Evolutionary conservation across 163 green algal genomes (phyloP).

Genomic region (Botryococcus braunii): DNA sequence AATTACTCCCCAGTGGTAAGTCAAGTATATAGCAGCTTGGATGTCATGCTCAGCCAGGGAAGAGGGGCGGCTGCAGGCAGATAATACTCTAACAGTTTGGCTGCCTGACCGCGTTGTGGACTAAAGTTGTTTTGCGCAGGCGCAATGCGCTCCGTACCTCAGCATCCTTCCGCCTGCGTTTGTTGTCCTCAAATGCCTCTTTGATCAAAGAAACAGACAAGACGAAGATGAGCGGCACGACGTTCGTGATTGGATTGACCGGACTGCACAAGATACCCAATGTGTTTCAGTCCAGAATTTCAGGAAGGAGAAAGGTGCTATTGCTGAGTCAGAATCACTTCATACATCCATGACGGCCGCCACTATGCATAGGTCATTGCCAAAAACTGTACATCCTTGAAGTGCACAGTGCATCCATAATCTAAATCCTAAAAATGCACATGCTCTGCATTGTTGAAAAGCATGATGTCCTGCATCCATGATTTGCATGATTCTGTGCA

Average conservation of each 20-base stretch:
- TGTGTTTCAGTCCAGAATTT: neutral
- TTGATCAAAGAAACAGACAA: constrained; percentile 65
- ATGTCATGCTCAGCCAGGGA: neutral
- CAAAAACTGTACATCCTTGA: too few relatives aligned
- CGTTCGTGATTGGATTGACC: constrained; percentile 59
- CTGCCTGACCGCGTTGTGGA: neutral
- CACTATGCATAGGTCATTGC: too few relatives aligned
- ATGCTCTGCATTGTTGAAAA: too few relatives aligned
- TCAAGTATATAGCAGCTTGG: neutral
- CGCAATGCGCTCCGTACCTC: constrained; percentile 56
- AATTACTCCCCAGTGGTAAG: neutral
- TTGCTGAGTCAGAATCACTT: too few relatives aligned
- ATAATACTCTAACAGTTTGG: constrained; percentile 13
- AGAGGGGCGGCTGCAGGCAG: neutral
- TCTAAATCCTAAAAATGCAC: too few relatives aligned
- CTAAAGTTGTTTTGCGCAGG: constrained; percentile 29
- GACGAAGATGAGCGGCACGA: constrained; percentile 54
- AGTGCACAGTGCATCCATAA: too few relatives aligned
- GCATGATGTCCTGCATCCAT: too few relatives aligned
- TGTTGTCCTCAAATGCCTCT: constrained; percentile 75
- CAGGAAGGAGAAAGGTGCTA: neutral
- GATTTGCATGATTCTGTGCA: too few relatives aligned
- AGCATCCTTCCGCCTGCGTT: constrained; percentile 52
- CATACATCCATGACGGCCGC: too few relatives aligned
- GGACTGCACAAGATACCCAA: neutral